These are phyloP conservation scores for Mycena maculata DNA, from an alignment of 768 basidiomycete species.

Conservation along the genomic window DNA sequence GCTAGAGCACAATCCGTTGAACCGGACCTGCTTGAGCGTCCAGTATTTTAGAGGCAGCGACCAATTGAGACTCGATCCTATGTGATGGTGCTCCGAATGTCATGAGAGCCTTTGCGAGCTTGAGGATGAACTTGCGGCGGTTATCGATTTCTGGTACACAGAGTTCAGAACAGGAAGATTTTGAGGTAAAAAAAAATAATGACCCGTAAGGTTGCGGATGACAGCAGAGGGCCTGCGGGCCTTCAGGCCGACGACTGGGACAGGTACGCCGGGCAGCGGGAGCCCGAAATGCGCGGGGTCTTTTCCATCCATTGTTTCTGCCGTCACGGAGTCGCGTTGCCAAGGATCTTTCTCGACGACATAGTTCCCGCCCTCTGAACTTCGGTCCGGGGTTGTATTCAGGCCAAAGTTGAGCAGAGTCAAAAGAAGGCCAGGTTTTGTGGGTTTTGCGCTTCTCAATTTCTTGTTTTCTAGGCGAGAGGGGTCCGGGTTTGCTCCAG, in stretches of 20 bases:
- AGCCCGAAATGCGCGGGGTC: neutral
- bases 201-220: constrained; percentile 49
- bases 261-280: constrained; percentile 11
- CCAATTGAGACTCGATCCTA: constrained; percentile 89
- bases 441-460: neutral
- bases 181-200: neutral
- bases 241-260: constrained; percentile 23
- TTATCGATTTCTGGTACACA: constrained; percentile 54
- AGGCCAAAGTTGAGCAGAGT: constrained; percentile 33
- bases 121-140: constrained; percentile 81
- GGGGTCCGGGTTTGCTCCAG: neutral
- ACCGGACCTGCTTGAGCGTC: constrained; percentile 73
- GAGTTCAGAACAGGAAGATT: neutral
- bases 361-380: constrained; percentile 1
- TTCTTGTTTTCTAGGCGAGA: neutral
- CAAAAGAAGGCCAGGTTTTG: constrained; percentile 21
- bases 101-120: constrained; percentile 88
- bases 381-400: constrained; percentile 23
- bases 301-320: neutral
- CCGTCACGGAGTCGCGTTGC: constrained; percentile 1
- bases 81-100: constrained; percentile 96
- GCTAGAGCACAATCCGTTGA: neutral
- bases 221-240: constrained; percentile 47
- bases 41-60: constrained; percentile 81
- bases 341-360: constrained; percentile 8